Percentiles rank a stretch among this genome's conserved stretches.
phyloP scores from a whole-genome alignment of 805 yeast genomes.

The Lipomyces yamanashiensis region DNA sequence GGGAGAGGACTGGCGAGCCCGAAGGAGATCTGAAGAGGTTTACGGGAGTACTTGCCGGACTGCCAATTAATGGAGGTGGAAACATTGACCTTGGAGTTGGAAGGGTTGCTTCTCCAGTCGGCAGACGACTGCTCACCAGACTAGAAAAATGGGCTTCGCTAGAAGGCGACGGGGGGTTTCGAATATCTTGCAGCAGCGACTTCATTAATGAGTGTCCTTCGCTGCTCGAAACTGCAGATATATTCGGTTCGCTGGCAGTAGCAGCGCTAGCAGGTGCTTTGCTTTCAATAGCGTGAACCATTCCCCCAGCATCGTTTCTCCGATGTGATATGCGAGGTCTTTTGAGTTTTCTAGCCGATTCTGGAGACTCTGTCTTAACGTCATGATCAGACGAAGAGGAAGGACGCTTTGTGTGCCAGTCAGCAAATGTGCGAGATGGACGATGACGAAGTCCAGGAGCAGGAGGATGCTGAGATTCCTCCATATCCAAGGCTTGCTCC shows the following conservation, averaged over 20 bases:
- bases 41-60: slow-evolving; percentile 11
- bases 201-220: slow-evolving; percentile 30
- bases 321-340: slow-evolving; percentile 32
- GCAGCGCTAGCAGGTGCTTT: background rate
- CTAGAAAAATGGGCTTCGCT: background rate
- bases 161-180: slow-evolving; percentile 32
- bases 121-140: background rate
- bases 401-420: slow-evolving; percentile 22
- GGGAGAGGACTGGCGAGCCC: slow-evolving; percentile 25
- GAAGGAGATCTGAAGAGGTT: slow-evolving; percentile 26
- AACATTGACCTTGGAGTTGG: slow-evolving; percentile 32
- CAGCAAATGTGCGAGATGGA: slow-evolving; percentile 22
- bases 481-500: slow-evolving; percentile 39
- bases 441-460: slow-evolving; percentile 9
- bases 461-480: slow-evolving; percentile 27
- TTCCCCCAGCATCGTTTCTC: background rate
- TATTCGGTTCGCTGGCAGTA: background rate
- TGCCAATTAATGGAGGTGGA: slow-evolving; percentile 17
- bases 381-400: slow-evolving; percentile 8
- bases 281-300: background rate
- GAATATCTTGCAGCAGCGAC: slow-evolving; percentile 28
- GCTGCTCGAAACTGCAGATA: background rate
- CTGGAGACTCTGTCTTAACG: slow-evolving; percentile 2
- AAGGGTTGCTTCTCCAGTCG: slow-evolving; percentile 5
- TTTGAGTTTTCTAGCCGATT: slow-evolving; percentile 21